Evolutionary conservation across 1,284 basidiomycete species (phyloP), one percentile per base, ranked within the genome.

Genomic region (Psilocybe mexicana): DNA sequence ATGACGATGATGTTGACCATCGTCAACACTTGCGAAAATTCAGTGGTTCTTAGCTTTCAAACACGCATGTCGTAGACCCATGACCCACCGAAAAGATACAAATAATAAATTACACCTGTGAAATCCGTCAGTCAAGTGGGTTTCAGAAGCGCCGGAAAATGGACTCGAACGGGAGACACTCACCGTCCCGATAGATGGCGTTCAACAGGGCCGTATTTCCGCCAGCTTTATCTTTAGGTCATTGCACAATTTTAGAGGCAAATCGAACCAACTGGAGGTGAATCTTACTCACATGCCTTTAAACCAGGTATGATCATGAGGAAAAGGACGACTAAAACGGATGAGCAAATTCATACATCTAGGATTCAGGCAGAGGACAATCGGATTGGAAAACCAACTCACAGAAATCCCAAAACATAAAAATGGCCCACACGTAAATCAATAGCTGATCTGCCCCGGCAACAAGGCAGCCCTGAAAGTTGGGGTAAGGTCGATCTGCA

Each of bases 341-440:
- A 14, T 2, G 14, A 26, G 2, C 6, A 33, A 4, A 50, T 57
- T 6, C 40, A n/a, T 45, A 11, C 28, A 38, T n/a, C n/a, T 18
- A 18, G 18, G n/a, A 38, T n/a, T 2, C 18, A 11, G 25, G 24
- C 23, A 44, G 2, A 23, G 23, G 1, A 36, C 2, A 51, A 35
- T 11, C 12, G 11, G 14, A 33, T 18, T 26, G 14, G 3, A 4
- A 33, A 33, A 33, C 30, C 5, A 36, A 23, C 49, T 40, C 28
- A 61, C 59, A 18, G 3, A 51, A 47, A 51, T 61, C 59, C 55
- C 55, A 61, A 6, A 61, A 18, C 45, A 57, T 50, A 8, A 61
- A 43, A 6, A 54, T 40, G 28, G 57, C 52, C 45, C 47, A 61
- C n/a, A 18, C 18, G 6, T 54, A 40, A 6, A 43, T 46, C 8